Base-by-base conservation (phyloP, 768 basidiomycete species). In the Leccinum sublutescens region DNA sequence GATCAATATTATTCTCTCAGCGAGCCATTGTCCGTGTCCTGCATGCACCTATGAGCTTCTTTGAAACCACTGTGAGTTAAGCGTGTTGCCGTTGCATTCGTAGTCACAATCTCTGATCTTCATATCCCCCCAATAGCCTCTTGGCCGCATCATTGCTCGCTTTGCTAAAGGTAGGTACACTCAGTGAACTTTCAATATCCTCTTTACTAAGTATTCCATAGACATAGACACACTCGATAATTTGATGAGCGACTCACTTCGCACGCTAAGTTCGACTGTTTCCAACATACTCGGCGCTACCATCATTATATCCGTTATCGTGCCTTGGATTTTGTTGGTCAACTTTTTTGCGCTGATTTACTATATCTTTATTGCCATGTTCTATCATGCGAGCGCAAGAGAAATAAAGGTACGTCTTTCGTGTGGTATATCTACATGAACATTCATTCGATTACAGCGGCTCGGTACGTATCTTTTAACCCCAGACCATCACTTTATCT, bases 91-190 rank as follows among this genome's bases (percentile, higher is more conserved):
- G 31, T 36, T 11, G 23, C 5, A 27, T 49, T 12, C 12, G 31
- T 23, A 17, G n/a, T 17, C 11, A 2, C 29, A 17, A 14, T 45
- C 3, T 7, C 25, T 27, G 57, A 47, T 23, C 38, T 55, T 19
- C 55, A 40, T n/a, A 17, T 62, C 57, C 57, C 31, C 25, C 61
- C 49, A 59, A 66, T 64, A 87, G 80, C 91, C 91, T 6, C 79
- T 91, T 21, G 94, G 94, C 15, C 85, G 92, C 11, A 91, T 97
- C 62, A 88, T 93, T 84, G 94, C 94, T 71, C 85, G 93, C 15
- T 93, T 97, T 71, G 86, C 91, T 1, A 93, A 93, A 77, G 86
- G 86, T 81, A 68, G 86, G 86, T 81, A 68, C 63, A 57, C 56
- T 33, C 36, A 47, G 12, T 8, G 27, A 45, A 3, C 6, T 50